Evolutionary conservation across 2,329 filamentous ascomycete genomes (phyloP).

Genomic region (Graphilbum ipis-grandicollis): DNA sequence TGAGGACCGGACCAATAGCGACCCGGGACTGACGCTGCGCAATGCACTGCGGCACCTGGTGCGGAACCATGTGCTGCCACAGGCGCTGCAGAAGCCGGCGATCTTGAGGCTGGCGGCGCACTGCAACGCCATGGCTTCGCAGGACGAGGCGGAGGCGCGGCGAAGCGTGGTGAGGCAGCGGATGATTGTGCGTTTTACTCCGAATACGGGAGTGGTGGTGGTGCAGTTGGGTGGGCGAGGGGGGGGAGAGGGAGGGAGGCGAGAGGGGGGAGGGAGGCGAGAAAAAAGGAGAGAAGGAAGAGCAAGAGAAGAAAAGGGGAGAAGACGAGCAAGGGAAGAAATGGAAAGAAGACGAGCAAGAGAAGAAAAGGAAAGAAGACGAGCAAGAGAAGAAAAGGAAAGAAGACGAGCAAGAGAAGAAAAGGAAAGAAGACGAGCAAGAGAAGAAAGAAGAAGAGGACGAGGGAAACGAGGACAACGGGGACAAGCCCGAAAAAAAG

Average conservation of each 20-base stretch:
- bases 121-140: constrained; percentile 24
- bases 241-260: constrained; percentile 14
- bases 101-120: constrained; percentile 43
- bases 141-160: constrained; percentile 34
- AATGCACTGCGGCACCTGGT: constrained; percentile 65
- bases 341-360: background rate
- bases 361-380: background rate
- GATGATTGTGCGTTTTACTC: constrained; percentile 27
- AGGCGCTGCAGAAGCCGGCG: constrained; percentile 46
- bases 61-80: constrained; percentile 41
- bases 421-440: background rate
- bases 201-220: constrained; percentile 28
- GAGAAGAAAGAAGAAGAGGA: no score
- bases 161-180: constrained; percentile 30
- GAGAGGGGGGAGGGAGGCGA: background rate
- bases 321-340: background rate
- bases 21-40: constrained; percentile 57
- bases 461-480: no score
- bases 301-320: background rate
- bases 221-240: constrained; percentile 21
- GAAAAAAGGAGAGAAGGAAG: background rate
- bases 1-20: constrained; percentile 69
- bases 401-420: background rate
- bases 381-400: background rate
- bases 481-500: no score